Percentiles rank a stretch among this genome's conserved stretches.
Evolutionary conservation across 2,329 filamentous ascomycete genomes (phyloP).

Genomic region (Paecilomyces dactylethromorphus): DNA sequence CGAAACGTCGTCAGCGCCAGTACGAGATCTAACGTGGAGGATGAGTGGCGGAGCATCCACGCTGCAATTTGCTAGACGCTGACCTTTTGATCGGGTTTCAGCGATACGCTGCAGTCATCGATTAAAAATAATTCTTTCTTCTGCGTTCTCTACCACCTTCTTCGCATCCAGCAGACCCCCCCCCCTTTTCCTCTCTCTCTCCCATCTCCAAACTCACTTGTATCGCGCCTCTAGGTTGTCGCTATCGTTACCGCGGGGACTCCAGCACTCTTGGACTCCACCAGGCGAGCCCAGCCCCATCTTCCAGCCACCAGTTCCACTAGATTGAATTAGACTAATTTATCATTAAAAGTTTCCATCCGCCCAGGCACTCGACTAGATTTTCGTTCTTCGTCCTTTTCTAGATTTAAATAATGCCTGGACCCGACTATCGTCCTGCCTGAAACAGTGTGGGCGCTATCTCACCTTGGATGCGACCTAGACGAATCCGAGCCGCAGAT

Average conservation of each 20-base stretch:
- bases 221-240: background rate
- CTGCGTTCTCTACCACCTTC: background rate
- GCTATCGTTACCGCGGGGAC: background rate
- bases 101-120: no score
- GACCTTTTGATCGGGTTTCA: background rate
- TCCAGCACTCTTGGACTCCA: no score
- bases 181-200: background rate
- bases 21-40: background rate
- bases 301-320: background rate
- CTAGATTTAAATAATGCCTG: no score
- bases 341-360: background rate
- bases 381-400: background rate
- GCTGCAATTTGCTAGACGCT: background rate
- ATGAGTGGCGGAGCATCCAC: background rate
- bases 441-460: no score
- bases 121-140: background rate
- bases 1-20: background rate
- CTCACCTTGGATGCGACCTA: no score
- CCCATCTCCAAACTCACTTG: background rate
- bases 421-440: no score
- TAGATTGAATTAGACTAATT: background rate
- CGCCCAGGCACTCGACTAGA: background rate
- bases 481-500: no score
- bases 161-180: background rate
- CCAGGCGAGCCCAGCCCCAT: background rate